These are phyloP conservation scores for Platanthera zijinensis DNA, from an alignment of 106 monocot species.

Conservation along the genomic window DNA sequence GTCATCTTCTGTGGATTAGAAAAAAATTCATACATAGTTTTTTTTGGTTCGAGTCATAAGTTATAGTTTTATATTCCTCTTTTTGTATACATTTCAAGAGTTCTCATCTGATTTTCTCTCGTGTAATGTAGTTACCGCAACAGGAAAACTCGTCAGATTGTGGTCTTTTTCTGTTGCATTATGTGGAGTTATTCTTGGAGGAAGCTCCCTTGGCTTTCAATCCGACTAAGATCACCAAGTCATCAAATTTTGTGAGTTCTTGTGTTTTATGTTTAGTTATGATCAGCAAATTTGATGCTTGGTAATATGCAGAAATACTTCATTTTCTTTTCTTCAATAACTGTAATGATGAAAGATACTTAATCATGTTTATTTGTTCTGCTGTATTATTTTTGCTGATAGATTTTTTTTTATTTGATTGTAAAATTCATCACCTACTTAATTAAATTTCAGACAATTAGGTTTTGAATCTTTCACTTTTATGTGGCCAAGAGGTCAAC, in stretches of 20 bases:
- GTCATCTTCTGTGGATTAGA: no score
- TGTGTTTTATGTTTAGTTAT: neutral
- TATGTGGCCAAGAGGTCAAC: neutral
- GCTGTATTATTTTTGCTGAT: neutral
- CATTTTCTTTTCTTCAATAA: neutral
- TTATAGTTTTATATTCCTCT: neutral
- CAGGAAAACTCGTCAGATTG: constrained; percentile 63
- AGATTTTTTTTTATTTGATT: neutral
- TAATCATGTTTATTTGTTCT: neutral
- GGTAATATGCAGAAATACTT: neutral
- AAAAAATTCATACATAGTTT: neutral
- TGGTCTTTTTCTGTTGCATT: constrained; percentile 64
- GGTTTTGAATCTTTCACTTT: neutral
- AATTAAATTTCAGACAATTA: neutral
- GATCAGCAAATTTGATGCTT: neutral
- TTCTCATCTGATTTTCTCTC: constrained; percentile 5
- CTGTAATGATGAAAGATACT: neutral
- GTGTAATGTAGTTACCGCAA: constrained; percentile 42
- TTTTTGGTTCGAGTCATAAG: neutral
- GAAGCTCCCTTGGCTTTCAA: constrained; percentile 50
- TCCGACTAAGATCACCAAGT: constrained; percentile 36
- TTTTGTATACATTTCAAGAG: neutral
- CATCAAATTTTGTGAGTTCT: constrained; percentile 20
- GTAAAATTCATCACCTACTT: neutral
- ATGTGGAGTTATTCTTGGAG: constrained; percentile 55